Evolutionary conservation across 169 alveolate genomes (phyloP), one percentile per base, ranked within the genome.

Genomic region (Eimeria falciformis): DNA sequence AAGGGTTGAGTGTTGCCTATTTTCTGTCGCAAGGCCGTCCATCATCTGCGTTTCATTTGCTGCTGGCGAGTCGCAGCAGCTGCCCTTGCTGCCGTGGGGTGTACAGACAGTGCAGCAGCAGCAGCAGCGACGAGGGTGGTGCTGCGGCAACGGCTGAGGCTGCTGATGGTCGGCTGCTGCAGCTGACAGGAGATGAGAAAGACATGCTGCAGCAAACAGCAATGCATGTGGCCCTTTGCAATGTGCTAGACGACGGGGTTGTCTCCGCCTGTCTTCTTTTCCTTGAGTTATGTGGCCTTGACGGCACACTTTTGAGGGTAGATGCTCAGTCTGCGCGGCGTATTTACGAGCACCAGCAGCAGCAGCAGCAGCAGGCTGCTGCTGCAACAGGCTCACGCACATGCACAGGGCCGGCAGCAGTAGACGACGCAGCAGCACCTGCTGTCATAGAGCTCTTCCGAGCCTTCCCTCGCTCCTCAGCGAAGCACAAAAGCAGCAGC

Each of bases 271-370:
- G 92, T 14, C 93, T 93, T 47, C 91, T 94, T 45, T 87, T 94
- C 33, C 71, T 94, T 55, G 96, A 94, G 85, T 94, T 94, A n/a
- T 94, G 96, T 68, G 84, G 84, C 40, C 78, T 94, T 58, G 96
- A 94, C 92, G 93, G 95, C 29, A 94, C 93, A 43, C 53, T 82
- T 90, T 79, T 94, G 29, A 65, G 96, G 11, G 96, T 94, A 66
- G 96, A 94, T 25, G 95, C 94, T 58, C 95, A 91, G 50, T 94
- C 96, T 1, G 96, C 95, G 37, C 82, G 93, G 45, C 68, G 92
- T 33, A 86, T 86, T 43, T 92, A 62, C 86, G 77, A 55, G 56
- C 90, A 92, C 78, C 56, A 21, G 75, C 40, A 71, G 89, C 83
- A 46, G 65, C 89, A 82, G 62, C 75, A 82, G 78, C 90, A 40